These are phyloP conservation scores for Colletotrichum neosansevieriae DNA, from an alignment of 2,329 filamentous ascomycete genomes.

Conservation along the genomic window DNA sequence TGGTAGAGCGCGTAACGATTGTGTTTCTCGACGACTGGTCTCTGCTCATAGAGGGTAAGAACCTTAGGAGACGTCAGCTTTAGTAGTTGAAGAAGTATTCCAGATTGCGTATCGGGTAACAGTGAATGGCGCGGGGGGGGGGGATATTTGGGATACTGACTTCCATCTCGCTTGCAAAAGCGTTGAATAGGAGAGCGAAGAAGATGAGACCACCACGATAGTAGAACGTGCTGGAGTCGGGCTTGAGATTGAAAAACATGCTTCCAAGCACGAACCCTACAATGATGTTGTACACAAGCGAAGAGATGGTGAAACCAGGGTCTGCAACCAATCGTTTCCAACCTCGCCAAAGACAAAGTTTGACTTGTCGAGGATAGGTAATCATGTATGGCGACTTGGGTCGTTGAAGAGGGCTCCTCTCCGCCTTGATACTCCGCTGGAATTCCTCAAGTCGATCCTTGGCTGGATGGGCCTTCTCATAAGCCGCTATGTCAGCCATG, in stretches of 20 bases:
- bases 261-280: slow-evolving; percentile 70
- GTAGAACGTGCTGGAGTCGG: slow-evolving; percentile 69
- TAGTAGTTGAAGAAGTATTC: too few relatives aligned
- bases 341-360: slow-evolving; percentile 70
- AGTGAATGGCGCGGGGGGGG: too few relatives aligned
- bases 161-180: slow-evolving; percentile 46
- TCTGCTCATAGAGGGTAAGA: slow-evolving; percentile 43
- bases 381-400: slow-evolving; percentile 74
- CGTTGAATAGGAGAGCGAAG: slow-evolving; percentile 50
- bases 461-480: slow-evolving; percentile 22
- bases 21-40: slow-evolving; percentile 47
- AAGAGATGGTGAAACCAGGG: slow-evolving; percentile 73
- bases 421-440: slow-evolving; percentile 30
- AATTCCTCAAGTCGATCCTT: slow-evolving; percentile 38
- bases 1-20: slow-evolving; percentile 49
- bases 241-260: slow-evolving; percentile 72
- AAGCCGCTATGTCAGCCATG: slow-evolving; percentile 8
- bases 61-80: slow-evolving; percentile 12
- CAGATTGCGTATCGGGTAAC: too few relatives aligned
- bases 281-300: slow-evolving; percentile 59
- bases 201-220: slow-evolving; percentile 45
- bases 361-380: slow-evolving; percentile 71
- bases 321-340: slow-evolving; percentile 76
- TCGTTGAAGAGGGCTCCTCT: slow-evolving; percentile 64
- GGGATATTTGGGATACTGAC: slow-evolving; percentile 21